Evolutionary conservation across 441 rosid species (phyloP), one percentile per base, ranked within the genome.

Genomic region (Populus hybrid): DNA sequence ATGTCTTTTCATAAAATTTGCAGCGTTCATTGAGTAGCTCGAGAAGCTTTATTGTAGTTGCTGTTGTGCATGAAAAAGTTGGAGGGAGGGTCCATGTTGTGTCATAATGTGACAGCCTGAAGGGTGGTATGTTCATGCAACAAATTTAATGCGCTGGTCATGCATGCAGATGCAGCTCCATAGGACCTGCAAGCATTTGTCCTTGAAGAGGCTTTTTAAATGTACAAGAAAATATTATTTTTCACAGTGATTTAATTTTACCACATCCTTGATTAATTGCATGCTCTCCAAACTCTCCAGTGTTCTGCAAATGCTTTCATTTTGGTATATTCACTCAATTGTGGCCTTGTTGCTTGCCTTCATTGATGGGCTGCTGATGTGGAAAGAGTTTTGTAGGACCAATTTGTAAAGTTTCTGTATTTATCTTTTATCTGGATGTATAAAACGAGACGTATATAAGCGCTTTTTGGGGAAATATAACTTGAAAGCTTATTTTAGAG

Each of bases 21-120:
- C 82, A 77, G 85, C 36, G 80, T 24, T 84, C 1, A 50, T 50
- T 81, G 87, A 86, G 87, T 75, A 77, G 89, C 89, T 84, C 89
- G 89, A 86, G 86, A 78, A 81, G 76, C 76, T 75, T 79, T 50
- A 50, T 50, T 14, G 57, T 4, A 12, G 18, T 46, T 46, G 18
- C 1, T 46, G 18, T 81, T 46, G 18, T 50, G 18, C 19, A 50
- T 50, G 57, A 50, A 14, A 50, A 50, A 50, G 57, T 50, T 16
- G 57, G 2, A 50, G 57, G 57, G 57, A 50, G 57, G 57, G 57
- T 50, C 57, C 57, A 50, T 50, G 57, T 50, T 14, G 57, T 14
- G 57, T 50, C 57, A 14, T 14, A 50, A 14, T 16, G 57, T 50
- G 57, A 50, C 57, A 50, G 57, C 57, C 5, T 14, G 57, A 50